A percentile compares a stretch with the other conserved stretches of the same genome.
Conservation (phyloP, 2,329 filamentous ascomycete genomes). For the Mollisia scopiformis region DNA sequence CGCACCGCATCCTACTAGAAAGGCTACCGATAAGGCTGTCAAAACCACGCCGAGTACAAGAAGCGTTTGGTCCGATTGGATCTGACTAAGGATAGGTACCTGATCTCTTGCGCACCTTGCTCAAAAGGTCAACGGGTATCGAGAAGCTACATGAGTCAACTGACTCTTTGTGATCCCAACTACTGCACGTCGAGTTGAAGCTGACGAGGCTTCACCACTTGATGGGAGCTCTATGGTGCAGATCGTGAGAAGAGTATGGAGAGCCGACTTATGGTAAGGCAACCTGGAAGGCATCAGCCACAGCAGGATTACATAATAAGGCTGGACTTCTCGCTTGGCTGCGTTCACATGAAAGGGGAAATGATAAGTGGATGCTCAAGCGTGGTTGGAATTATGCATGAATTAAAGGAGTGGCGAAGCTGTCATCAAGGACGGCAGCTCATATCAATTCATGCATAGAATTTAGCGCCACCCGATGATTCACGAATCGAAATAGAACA, state of each 20-base stretch:
- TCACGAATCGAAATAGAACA: not conserved
- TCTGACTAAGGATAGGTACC: not conserved
- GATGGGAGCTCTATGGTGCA: not conserved
- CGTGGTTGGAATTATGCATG: not conserved
- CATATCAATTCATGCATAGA: not conserved
- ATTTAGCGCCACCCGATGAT: not conserved
- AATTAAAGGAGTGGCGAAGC: not conserved
- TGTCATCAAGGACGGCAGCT: not conserved
- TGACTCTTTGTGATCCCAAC: not conserved
- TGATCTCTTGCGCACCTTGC: not conserved
- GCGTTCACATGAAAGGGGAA: not conserved
- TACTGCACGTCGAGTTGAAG: not conserved
- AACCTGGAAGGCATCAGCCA: not conserved
- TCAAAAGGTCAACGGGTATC: not conserved
- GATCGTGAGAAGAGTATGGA: not conserved
- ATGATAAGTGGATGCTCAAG: not conserved
- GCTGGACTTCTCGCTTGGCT: not conserved
- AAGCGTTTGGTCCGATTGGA: not conserved
- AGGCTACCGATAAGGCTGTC: not conserved
- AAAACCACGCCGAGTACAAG: not conserved
- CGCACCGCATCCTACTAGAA: not conserved
- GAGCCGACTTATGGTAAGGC: too few species aligned
- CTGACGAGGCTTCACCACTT: not conserved
- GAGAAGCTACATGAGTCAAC: not conserved
- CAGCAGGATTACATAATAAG: not conserved